Evolutionary conservation across 345 rosid species (phyloP).

Genomic region (Rubroshorea leprosula): DNA sequence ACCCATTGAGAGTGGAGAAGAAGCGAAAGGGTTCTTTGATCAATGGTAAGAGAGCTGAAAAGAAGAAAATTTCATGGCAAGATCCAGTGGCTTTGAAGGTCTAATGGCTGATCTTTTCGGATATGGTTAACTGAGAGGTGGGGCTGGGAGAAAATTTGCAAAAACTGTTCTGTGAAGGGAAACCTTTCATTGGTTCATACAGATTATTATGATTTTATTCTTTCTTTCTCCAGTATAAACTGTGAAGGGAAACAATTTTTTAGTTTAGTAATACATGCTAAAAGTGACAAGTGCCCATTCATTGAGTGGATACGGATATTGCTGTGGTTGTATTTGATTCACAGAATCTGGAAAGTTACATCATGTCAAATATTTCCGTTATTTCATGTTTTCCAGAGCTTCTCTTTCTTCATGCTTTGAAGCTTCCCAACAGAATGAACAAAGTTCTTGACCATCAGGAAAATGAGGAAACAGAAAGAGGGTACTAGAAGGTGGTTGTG

Average conservation of each 20-base stretch:
- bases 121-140: not conserved
- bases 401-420: no score
- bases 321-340: no score
- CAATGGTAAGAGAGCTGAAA: conserved; percentile 19
- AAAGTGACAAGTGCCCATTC: no score
- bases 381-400: no score
- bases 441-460: no score
- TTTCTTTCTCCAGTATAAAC: not conserved
- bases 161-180: not conserved
- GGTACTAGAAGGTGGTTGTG: conserved; percentile 11
- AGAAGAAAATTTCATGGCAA: conserved; percentile 36
- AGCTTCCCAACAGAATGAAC: no score
- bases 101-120: not conserved
- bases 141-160: not conserved
- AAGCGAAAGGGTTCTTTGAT: conserved; percentile 9
- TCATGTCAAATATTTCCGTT: no score
- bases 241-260: conserved; percentile 7
- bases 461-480: not conserved
- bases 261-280: no score
- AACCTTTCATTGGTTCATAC: conserved; percentile 8
- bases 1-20: conserved; percentile 11
- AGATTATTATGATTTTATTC: not conserved
- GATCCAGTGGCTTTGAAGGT: conserved; percentile 25
- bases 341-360: no score
- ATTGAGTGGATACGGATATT: no score